Base-by-base conservation (phyloP, 805 yeast genomes). In the Candida incommunis region DNA sequence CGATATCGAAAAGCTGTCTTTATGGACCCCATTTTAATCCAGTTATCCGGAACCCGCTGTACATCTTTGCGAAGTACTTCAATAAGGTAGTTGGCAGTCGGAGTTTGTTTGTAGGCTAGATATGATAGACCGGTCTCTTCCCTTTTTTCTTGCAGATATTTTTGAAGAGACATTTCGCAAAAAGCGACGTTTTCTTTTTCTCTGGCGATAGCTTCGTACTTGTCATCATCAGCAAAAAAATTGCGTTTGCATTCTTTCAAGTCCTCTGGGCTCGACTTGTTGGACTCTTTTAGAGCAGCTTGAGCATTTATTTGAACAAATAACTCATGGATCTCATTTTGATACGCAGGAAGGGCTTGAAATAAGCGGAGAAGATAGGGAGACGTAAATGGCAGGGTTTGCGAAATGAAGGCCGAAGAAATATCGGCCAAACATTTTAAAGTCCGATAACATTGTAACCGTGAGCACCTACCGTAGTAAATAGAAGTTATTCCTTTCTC, bases 21-120 rank as follows among this genome's bases (percentile, higher is more conserved):
- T 67, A 41, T 94, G 73, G 81, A 81, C 53, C 75, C 81, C 23
- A 83, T 73, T 52, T 84, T 81, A 11, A 80, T 63, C 95, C 96
- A 90, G 43, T 75, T 76, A 2, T 65, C 53, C 0, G 97, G 97
- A 1, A 88, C 61, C 1, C 64, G 60, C 40, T 72, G 74, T 1
- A 72, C 66, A 40, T 74, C 74, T 11, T 72, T 62, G 49, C 78
- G 78, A 40, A 85, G 65, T 0, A 90, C 78, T 54, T 88, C 96
- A 21, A 92, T 70, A 42, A 88, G 64, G 55, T 80, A 82, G 2
- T 85, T 31, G 5, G 20, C 20, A 5, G 37, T 13, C 13, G 20
- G 37, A 18, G 20, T 9, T 5, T n/a, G 5, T 31, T 31, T 31
- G 20, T 31, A 31, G 20, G 37, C 5, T 4, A 31, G 37, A 16